A percentile compares a stretch with the other conserved stretches of the same genome.
These are phyloP conservation scores for Coemansia sp. DNA, from an alignment of 192 early-diverging fungal genomes.

Conservation along the genomic window DNA sequence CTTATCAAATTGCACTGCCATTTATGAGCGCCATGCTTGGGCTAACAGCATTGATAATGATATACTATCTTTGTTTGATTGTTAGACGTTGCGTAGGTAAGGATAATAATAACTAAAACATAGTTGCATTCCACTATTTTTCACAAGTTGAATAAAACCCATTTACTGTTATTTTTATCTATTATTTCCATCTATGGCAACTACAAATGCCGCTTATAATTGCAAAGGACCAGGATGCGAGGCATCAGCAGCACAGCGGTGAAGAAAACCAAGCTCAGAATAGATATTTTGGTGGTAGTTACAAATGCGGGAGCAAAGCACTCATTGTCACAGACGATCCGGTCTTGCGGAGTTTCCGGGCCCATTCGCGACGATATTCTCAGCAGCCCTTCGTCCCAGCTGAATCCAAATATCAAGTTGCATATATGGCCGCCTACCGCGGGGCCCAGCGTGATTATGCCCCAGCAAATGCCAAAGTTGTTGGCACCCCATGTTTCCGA, in stretches of 20 bases:
- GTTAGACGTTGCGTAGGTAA: no score
- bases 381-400: conserved; percentile 51
- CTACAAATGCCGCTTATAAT: no score
- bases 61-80: no score
- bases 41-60: no score
- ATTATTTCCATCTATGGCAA: no score
- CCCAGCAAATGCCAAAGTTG: conserved; percentile 58
- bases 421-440: conserved; percentile 65
- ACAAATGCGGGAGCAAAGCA: conserved; percentile 49
- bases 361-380: conserved; percentile 19
- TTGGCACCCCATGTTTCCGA: conserved; percentile 53
- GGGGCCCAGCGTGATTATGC: conserved; percentile 57
- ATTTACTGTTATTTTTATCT: no score
- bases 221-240: background rate
- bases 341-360: conserved; percentile 10
- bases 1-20: no score
- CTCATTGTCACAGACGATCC: conserved; percentile 24
- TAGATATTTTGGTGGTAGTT: conserved; percentile 26
- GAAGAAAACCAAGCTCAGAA: conserved; percentile 36
- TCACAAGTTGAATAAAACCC: no score
- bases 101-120: no score
- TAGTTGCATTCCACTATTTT: no score
- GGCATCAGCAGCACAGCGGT: conserved; percentile 30
- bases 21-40: no score
- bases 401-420: conserved; percentile 61